A percentile compares a stretch with the other conserved stretches of the same genome.
These are phyloP conservation scores for Helenozyma rhizophorensis DNA, from an alignment of 805 yeast genomes.

Conservation along the genomic window DNA sequence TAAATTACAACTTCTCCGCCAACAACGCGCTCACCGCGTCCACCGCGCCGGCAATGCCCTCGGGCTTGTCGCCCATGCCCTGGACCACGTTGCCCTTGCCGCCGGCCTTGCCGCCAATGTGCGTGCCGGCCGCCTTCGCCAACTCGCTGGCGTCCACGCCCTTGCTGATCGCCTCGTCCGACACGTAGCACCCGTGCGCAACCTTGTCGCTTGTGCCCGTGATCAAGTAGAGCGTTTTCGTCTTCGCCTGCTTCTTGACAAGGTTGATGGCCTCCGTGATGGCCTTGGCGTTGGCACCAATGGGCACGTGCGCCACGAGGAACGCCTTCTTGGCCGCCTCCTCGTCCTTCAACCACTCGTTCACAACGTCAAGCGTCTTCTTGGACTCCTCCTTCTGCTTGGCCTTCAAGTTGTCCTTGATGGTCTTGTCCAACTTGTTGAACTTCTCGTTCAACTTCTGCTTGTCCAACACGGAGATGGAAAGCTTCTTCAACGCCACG, in stretches of 20 bases:
- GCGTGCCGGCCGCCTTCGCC: constrained; percentile 63
- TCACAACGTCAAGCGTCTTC: constrained; percentile 73
- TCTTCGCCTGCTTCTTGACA: constrained; percentile 71
- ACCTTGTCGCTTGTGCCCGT: constrained; percentile 71
- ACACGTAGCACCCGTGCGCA: constrained; percentile 92
- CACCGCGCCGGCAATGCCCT: constrained; percentile 69
- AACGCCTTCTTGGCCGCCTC: constrained; percentile 44
- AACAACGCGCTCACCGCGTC: constrained; percentile 61
- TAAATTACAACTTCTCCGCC: constrained; percentile 47
- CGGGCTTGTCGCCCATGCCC: constrained; percentile 89
- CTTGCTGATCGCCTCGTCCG: constrained; percentile 62
- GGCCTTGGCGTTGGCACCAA: constrained; percentile 86
- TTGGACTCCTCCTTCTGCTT: constrained; percentile 86
- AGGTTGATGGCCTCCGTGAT: constrained; percentile 87
- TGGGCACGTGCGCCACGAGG: constrained; percentile 64
- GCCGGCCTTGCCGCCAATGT: constrained; percentile 96
- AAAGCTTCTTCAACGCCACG: constrained; percentile 75
- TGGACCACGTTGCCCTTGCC: constrained; percentile 96
- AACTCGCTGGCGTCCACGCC: constrained; percentile 74
- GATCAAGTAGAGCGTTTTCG: constrained; percentile 72
- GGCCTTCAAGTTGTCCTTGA: constrained; percentile 82
- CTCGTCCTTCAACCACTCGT: constrained; percentile 54
- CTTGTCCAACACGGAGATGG: constrained; percentile 79
- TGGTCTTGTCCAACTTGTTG: constrained; percentile 73
- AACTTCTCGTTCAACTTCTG: constrained; percentile 70